Base-by-base conservation (phyloP, 441 rosid species). In the Macaranga tanarius region DNA sequence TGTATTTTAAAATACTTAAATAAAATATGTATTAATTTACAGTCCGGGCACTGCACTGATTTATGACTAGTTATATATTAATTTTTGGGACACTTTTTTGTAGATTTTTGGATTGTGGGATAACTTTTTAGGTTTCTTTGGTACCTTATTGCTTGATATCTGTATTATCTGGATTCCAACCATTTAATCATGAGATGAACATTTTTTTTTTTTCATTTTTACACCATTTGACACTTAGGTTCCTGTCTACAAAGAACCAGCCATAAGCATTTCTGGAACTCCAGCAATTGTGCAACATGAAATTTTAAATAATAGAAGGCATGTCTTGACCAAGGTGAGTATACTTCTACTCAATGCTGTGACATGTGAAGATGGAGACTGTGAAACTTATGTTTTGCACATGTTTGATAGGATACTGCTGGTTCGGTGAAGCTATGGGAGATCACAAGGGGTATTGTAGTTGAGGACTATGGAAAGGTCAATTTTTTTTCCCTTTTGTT, bases 401-500 rank as follows among this genome's bases (percentile, higher is more conserved):
- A 61, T 74, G 26, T 82, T 77, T 74, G 67, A 77, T 76, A 96
- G 99, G 99, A 94, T 72, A 80, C 95, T 80, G 92, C 87, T 81
- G 96, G 95, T 80, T 82, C 93, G 8, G 98, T 94, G 76, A 96
- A 93, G 87, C 89, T 94, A 47, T 93, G 99, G 99, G 97, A 93
- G 86, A 83, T 93, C 73, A 93, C 97, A 65, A 84, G 83, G 80
- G 99, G 98, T 65, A 78, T 84, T 76, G 92, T 91, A 73, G 84
- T 93, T 70, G 89, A 90, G 81, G 99, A 96, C 84, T 96, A 83
- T 65, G 99, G 98, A 73, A 87, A 94, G 98, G 99, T 93, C 65
- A 56, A 68, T 65, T 70, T 78, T 63, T 19, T 28, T 50, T 57
- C 52, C 25, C 4, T 50, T 71, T 75, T 71, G 44, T 28, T 23